Base-by-base conservation (phyloP, 805 yeast genomes). In the Candida ficus region DNA sequence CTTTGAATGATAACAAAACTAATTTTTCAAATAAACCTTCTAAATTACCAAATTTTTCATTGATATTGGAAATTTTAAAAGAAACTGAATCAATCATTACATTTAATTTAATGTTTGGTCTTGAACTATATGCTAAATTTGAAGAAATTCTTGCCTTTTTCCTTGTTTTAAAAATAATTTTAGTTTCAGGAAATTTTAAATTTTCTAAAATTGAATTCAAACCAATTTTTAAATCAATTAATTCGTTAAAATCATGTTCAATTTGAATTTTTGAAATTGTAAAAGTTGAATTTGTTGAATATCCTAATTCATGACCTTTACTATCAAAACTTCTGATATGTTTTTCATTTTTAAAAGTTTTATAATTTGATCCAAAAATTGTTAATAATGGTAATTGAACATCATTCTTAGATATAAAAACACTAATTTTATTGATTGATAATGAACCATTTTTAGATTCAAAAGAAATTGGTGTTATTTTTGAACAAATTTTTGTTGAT, bases 401-500 rank as follows among this genome's bases (percentile, higher is more conserved):
- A 10, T 64, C 48, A 14, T 53, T 49, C 11, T 44, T 43, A 1
- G 35, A 25, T 4, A 28, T 37, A 11, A 28, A 33, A 3, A 68
- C 16, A 2, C 58, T 27, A 2, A 70, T 42, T 35, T 64, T 64
- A 6, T 63, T 63, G 7, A 72, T 53, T 4, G 51, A 56, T 10
- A 74, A 37, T 4, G 51, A 53, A 5, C 62, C 60, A 5, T 56
- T 54, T 1, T 50, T 37, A 9, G 72, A 62, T 36, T 67, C 68
- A 45, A 54, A 72, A 0, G 74, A 64, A 1, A 76, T 45, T 1
- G 83, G 82, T 10, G 67, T 60, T 0, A 73, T 38, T 2, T 62
- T 56, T 0, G 57, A 25, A 21, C 50, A 56, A 5, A 74, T 4
- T 0, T 20, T 9, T 1, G 13, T 31, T 4, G 33, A 21, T 4